Conservation (phyloP, 106 monocot species). For the Alisma plantagoaquatica region DNA sequence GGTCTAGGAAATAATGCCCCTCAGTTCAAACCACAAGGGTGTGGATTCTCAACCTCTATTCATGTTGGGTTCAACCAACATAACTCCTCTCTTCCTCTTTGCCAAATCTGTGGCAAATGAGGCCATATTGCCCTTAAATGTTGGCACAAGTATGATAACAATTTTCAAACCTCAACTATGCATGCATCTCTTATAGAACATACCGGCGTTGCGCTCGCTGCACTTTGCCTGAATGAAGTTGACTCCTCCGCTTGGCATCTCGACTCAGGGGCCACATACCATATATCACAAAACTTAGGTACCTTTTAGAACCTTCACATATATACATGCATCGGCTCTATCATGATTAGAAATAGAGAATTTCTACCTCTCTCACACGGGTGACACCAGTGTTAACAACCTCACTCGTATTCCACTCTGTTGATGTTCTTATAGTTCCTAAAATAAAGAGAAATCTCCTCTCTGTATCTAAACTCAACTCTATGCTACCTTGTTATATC, state of each 20-base stretch:
- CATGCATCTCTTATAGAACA: no score
- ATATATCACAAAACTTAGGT: neutral
- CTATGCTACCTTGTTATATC: neutral
- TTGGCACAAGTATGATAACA: no score
- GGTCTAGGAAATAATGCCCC: no score
- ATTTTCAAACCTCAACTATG: no score
- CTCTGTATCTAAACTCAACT: neutral
- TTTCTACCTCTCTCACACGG: neutral
- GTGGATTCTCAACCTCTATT: no score
- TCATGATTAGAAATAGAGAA: neutral
- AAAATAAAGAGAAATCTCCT: neutral
- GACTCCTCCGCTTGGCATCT: neutral
- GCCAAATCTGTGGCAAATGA: no score
- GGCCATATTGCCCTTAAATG: no score
- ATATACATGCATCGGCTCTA: neutral
- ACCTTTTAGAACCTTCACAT: neutral
- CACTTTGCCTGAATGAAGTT: no score
- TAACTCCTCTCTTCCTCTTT: no score
- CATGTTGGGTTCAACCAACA: no score
- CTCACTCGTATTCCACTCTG: neutral
- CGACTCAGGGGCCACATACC: neutral
- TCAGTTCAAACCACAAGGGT: no score
- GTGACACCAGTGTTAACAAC: neutral
- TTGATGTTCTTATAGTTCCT: neutral
- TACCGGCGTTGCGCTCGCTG: no score